phyloP scores from a whole-genome alignment of 305 asterid species.

The Fraxinus greggii region DNA sequence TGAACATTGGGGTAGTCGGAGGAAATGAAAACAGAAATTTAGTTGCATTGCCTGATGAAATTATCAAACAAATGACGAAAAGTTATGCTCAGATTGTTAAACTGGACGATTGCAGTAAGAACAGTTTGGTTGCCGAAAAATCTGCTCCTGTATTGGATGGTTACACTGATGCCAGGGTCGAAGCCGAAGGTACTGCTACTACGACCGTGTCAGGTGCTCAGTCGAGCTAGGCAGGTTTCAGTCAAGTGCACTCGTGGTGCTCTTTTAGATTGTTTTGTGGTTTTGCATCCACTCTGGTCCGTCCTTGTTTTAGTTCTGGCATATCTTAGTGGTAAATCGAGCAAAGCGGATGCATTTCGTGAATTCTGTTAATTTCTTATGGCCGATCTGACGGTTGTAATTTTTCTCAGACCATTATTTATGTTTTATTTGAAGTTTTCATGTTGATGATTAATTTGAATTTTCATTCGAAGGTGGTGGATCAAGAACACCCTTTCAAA shows the following conservation, averaged over 20 bases:
- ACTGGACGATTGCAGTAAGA: neutral
- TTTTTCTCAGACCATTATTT: neutral
- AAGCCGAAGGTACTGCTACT: neutral
- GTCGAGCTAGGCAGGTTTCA: neutral
- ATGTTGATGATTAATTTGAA: neutral
- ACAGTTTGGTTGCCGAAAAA: neutral
- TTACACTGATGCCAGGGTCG: neutral
- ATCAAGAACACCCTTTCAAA: neutral
- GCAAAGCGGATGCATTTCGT: neutral
- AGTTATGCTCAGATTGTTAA: conserved; percentile 12
- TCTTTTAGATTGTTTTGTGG: neutral
- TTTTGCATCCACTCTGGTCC: neutral
- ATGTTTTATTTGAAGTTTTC: neutral
- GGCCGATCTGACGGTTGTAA: neutral
- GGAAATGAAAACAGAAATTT: conserved; percentile 8
- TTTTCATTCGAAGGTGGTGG: neutral
- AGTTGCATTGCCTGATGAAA: neutral
- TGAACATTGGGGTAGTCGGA: neutral
- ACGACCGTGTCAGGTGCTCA: neutral
- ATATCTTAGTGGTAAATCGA: neutral
- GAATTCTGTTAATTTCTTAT: neutral
- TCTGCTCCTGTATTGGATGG: conserved; percentile 6
- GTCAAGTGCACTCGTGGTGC: neutral
- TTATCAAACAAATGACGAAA: conserved; percentile 10
- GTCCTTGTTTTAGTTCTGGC: neutral